Evolutionary conservation across 208 protist genomes (phyloP).

Genomic region (Leishmania guyanensis): DNA sequence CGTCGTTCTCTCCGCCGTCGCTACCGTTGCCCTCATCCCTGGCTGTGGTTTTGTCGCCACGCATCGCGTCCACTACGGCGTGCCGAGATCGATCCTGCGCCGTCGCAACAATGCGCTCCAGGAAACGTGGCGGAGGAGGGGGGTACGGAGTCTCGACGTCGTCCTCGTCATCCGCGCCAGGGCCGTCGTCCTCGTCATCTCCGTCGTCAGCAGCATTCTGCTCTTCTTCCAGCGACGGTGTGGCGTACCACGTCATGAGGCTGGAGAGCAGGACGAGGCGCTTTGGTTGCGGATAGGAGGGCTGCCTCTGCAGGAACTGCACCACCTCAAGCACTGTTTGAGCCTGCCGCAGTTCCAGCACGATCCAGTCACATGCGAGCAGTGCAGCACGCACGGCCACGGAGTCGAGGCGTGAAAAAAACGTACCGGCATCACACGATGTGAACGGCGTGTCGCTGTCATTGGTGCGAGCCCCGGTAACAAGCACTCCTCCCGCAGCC

Average conservation of each 20-base stretch:
- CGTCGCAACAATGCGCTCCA: conserved; percentile 13
- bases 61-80: conserved; percentile 33
- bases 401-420: conserved; percentile 70
- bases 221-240: conserved; percentile 53
- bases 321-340: conserved; percentile 88
- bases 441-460: not conserved
- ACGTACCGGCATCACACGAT: conserved; percentile 9
- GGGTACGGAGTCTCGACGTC: conserved; percentile 48
- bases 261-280: conserved; percentile 87
- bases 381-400: conserved; percentile 60
- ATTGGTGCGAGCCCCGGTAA: not conserved
- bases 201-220: not conserved
- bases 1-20: conserved; percentile 12
- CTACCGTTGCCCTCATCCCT: conserved; percentile 26
- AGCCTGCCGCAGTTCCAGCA: conserved; percentile 79
- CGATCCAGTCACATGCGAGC: conserved; percentile 70
- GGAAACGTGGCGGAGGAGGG: conserved; percentile 29
- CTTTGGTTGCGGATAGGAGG: conserved; percentile 72
- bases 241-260: conserved; percentile 91
- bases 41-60: not conserved
- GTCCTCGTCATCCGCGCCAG: conserved; percentile 4
- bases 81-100: conserved; percentile 23
- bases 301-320: conserved; percentile 55
- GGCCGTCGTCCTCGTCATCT: conserved; percentile 39
- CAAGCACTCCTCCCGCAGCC: not conserved